These are phyloP conservation scores for Amaranthus tricolor DNA, from an alignment of 179 eudicot species.

Conservation along the genomic window DNA sequence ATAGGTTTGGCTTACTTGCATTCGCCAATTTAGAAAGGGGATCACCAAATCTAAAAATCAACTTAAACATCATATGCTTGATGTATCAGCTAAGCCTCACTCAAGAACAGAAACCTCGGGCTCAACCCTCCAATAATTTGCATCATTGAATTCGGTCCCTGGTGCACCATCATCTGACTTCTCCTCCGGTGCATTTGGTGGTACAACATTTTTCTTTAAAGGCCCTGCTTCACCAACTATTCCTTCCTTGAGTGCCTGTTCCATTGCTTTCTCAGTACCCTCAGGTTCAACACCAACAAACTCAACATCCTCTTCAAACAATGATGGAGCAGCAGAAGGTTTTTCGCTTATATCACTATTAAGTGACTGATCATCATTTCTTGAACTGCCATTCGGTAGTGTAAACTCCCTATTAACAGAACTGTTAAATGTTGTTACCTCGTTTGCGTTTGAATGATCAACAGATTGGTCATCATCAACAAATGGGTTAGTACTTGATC, in stretches of 20 bases:
- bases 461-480: constrained; percentile 37
- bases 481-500: constrained; percentile 66
- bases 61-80: not conserved
- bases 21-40: constrained; percentile 10
- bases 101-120: constrained; percentile 83
- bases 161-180: constrained; percentile 48
- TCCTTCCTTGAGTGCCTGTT: constrained; percentile 89
- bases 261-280: constrained; percentile 97
- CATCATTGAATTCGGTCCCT: constrained; percentile 78
- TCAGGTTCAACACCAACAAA: constrained; percentile 94
- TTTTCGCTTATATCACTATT: constrained; percentile 39
- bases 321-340: constrained; percentile 52
- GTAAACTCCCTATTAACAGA: constrained; percentile 36
- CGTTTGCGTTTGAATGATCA: constrained; percentile 22
- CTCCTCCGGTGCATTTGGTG: constrained; percentile 46
- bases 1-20: constrained; percentile 22
- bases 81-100: constrained; percentile 28
- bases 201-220: constrained; percentile 46
- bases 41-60: not conserved
- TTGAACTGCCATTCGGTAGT: constrained; percentile 41
- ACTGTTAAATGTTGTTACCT: constrained; percentile 22
- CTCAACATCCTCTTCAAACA: constrained; percentile 97
- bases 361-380: constrained; percentile 25
- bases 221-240: constrained; percentile 98
- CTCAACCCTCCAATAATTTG: constrained; percentile 95